Evolutionary conservation across 768 basidiomycete species (phyloP).

Genomic region (Neoboletus brunneissimus): DNA sequence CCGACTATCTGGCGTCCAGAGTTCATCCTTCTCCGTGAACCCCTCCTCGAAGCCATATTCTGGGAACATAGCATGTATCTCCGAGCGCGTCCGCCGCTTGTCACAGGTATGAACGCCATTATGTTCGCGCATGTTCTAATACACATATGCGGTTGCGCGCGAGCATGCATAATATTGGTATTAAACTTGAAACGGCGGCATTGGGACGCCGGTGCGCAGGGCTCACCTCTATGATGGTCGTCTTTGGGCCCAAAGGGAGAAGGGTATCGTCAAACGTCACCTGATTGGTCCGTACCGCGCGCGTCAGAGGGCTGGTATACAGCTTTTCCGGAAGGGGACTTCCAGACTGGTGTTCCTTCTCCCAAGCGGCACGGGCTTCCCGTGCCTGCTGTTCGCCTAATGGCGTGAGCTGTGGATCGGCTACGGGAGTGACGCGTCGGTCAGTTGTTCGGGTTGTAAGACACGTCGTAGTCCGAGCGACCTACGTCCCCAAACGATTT

Average conservation of each 20-base stretch:
- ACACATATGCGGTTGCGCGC: neutral
- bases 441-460: neutral
- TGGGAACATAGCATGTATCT: constrained; percentile 42
- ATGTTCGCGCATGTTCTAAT: constrained; percentile 64
- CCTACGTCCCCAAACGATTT: constrained; percentile 73
- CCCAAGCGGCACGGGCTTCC: constrained; percentile 18
- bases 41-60: constrained; percentile 51
- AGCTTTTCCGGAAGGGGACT: constrained; percentile 21
- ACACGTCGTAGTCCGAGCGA: constrained; percentile 9
- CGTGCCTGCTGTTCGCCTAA: constrained; percentile 57
- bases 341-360: constrained; percentile 8
- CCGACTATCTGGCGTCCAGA: constrained; percentile 44
- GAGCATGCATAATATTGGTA: neutral
- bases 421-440: constrained; percentile 1
- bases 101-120: constrained; percentile 72
- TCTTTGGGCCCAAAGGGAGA: constrained; percentile 23
- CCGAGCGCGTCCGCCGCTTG: constrained; percentile 48
- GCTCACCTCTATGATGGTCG: constrained; percentile 55
- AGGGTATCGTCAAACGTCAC: constrained; percentile 47
- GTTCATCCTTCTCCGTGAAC: constrained; percentile 58
- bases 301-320: constrained; percentile 49
- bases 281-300: constrained; percentile 56
- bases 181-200: neutral
- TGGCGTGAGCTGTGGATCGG: constrained; percentile 52
- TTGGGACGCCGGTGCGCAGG: neutral